Base-by-base conservation (phyloP, 2,329 filamentous ascomycete species). In the Sporothrix euskadiensis region DNA sequence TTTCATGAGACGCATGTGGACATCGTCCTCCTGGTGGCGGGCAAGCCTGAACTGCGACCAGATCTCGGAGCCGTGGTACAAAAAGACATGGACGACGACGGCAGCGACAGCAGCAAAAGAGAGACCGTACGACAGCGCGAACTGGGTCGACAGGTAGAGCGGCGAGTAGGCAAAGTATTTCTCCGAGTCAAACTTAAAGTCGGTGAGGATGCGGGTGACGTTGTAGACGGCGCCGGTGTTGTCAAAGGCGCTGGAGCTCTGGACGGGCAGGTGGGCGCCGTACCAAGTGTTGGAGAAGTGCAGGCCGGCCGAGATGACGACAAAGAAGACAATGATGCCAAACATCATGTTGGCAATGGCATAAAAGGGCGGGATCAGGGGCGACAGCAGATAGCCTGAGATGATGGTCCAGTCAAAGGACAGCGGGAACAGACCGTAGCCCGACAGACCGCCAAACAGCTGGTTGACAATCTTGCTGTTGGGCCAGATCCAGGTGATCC, bases 81-180 rank as follows among this genome's bases (percentile, higher is more conserved):
- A 79, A 1, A 77, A 79, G 59, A 88, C 86, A 73, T 89, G 88
- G 8, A 88, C 83, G 57, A 89, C 80, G 73, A 89, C 88, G 10
- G 89, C 87, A 0, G 88, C 85, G 39, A 92, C 85, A 30, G 89
- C 88, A n/a, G 90, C 90, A 71, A 77, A 77, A 2, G 76, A 74
- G 12, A 92, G 82, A 1, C 89, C 90, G 77, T 92, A 89, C 8
- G 84, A 82, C 52, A 89, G 79, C 2, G 86, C 85, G 74, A 88
- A 92, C 74, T 90, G 89, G 0, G 89, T 86, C 2, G 88, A 85
- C 26, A 92, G 82, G 78, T 88, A 92, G 4, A 91, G 84, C 1
- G 90, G 90, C 26, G 90, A 92, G 79, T 92, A 92, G 30, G 83
- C 82, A 75, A 86, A 82, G 80, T 92, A 92, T 16, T 87, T 87